phyloP scores from a whole-genome alignment of 768 basidiomycete genomes.

The Leccinum boreale region DNA sequence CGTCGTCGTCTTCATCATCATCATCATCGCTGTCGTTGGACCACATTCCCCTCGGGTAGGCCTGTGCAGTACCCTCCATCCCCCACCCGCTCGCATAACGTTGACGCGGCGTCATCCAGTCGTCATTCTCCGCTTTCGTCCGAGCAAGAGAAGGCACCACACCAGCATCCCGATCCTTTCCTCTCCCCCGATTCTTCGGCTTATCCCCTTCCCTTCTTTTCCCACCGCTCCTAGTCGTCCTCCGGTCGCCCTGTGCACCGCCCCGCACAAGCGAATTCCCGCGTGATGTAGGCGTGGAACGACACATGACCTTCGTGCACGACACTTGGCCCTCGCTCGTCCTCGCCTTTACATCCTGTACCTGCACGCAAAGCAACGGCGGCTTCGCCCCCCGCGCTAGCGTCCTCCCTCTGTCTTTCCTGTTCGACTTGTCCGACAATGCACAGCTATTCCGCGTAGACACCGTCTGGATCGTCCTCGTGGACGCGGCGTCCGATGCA shows the following conservation, averaged over 20 bases:
- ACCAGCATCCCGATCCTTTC: slow-evolving; percentile 31
- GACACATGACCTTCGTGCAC: slow-evolving; percentile 58
- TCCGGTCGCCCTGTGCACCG: slow-evolving; percentile 21
- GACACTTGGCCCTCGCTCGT: slow-evolving; percentile 39
- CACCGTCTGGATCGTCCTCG: slow-evolving; percentile 15
- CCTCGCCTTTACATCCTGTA: slow-evolving; percentile 29
- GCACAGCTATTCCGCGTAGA: slow-evolving; percentile 25
- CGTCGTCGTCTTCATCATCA: slow-evolving; percentile 36
- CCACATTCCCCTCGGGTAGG: slow-evolving; percentile 12
- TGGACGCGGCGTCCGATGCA: slow-evolving; percentile 26
- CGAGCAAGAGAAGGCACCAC: slow-evolving; percentile 61
- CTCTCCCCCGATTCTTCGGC: slow-evolving; percentile 20
- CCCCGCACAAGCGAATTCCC: slow-evolving; percentile 43
- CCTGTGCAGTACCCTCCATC: slow-evolving; percentile 20
- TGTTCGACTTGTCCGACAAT: slow-evolving; percentile 27
- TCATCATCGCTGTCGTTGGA: slow-evolving; percentile 30
- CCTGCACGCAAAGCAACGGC: slow-evolving; percentile 32
- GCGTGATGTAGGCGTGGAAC: slow-evolving; percentile 68
- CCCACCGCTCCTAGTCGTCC: slow-evolving; percentile 14
- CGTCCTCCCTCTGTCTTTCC: slow-evolving; percentile 16
- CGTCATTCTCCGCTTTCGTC: slow-evolving; percentile 58
- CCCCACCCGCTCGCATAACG: slow-evolving; percentile 34
- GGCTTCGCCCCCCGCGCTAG: slow-evolving; percentile 20
- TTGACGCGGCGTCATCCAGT: slow-evolving; percentile 39
- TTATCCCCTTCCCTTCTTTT: slow-evolving; percentile 23